Evolutionary conservation across 2,329 filamentous ascomycete species (phyloP).

Genomic region (Claviceps spartinae): DNA sequence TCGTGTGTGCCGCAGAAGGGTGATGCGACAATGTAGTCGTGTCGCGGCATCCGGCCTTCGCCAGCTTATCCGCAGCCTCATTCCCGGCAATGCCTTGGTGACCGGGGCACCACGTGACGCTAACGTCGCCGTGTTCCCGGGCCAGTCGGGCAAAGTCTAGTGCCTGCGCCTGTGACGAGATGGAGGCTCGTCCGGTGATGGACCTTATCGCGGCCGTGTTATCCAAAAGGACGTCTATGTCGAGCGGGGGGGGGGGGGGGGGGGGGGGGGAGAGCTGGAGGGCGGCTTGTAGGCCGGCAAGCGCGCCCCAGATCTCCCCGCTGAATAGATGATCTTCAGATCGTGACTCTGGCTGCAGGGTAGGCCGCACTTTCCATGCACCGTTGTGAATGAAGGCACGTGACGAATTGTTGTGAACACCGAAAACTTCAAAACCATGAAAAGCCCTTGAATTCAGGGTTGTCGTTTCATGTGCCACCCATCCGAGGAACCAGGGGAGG

Average conservation of each 20-base stretch:
- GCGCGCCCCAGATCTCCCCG: neutral
- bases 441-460: neutral
- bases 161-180: neutral
- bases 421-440: neutral
- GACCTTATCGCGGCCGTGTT: neutral
- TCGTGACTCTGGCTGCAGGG: no score
- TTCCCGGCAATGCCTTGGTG: neutral
- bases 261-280: neutral
- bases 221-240: neutral
- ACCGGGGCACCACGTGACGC: neutral
- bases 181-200: neutral
- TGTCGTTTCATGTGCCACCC: neutral
- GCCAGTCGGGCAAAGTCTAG: neutral
- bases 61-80: constrained; percentile 1
- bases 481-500: neutral
- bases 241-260: no score
- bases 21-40: no score
- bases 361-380: no score
- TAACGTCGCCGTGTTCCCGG: neutral
- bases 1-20: no score
- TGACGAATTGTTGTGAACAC: no score
- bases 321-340: no score
- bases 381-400: no score
- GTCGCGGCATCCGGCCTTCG: neutral
- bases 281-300: neutral